Evolutionary conservation across 2,329 filamentous ascomycete genomes (phyloP).

Genomic region (Bipolaris zeicola): DNA sequence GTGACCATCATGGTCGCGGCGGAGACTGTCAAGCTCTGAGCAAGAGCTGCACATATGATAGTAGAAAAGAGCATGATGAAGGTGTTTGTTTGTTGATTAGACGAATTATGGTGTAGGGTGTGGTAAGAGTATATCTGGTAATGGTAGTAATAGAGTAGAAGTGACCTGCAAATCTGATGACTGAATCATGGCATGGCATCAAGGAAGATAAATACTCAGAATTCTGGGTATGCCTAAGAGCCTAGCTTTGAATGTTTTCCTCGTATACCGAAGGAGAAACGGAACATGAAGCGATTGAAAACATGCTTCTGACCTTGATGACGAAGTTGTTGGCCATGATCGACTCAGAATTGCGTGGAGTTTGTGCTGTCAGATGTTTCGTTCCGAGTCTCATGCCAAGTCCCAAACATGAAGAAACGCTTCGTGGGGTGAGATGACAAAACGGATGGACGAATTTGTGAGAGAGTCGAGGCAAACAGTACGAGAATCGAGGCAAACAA

Average conservation of each 20-base stretch:
- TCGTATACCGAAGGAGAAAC: background rate
- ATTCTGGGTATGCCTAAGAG: background rate
- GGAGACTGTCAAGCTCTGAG: conserved; percentile 33
- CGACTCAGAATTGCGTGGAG: background rate
- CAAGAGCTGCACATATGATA: conserved; percentile 27
- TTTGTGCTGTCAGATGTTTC: conserved; percentile 12
- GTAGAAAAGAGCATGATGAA: conserved; percentile 33
- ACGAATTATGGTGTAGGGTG: conserved; percentile 1
- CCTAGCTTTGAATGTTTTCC: background rate
- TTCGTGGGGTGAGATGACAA: background rate
- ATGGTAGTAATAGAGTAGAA: conserved; percentile 1
- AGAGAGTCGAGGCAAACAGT: no score
- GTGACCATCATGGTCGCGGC: conserved; percentile 39
- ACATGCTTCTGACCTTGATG: conserved; percentile 5
- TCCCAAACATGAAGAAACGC: conserved; percentile 13
- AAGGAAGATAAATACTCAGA: conserved; percentile 3
- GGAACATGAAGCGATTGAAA: conserved; percentile 5
- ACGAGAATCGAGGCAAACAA: background rate
- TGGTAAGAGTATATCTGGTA: background rate
- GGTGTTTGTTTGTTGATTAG: background rate
- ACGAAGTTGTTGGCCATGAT: background rate
- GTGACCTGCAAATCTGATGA: conserved; percentile 13
- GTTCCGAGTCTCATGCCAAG: conserved; percentile 21
- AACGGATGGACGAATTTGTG: background rate
- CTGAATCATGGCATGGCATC: background rate